Conservation (phyloP, 2,329 filamentous ascomycete species). For the Dryadomyces quercivorus region DNA sequence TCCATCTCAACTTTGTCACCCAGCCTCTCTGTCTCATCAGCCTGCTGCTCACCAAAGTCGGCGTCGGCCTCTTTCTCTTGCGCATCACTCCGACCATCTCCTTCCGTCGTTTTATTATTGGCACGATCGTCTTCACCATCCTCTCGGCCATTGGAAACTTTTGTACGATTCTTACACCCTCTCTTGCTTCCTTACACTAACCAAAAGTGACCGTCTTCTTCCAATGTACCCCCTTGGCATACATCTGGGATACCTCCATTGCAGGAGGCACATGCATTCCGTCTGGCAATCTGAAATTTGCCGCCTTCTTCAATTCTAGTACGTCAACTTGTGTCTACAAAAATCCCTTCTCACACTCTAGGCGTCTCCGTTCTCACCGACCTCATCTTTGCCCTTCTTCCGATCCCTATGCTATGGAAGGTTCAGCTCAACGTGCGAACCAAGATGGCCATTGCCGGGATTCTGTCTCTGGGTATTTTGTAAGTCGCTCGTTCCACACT, state of each 20-base stretch:
- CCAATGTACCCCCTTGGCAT: slow-evolving; percentile 15
- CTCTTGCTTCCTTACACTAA: background rate
- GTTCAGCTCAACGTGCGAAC: slow-evolving; percentile 18
- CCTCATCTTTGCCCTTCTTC: slow-evolving; percentile 17
- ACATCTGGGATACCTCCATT: slow-evolving; percentile 13
- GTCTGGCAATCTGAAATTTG: slow-evolving; percentile 14
- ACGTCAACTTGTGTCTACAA: background rate
- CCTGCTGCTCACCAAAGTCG: slow-evolving; percentile 17
- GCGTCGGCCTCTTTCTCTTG: slow-evolving; percentile 19
- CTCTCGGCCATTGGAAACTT: slow-evolving; percentile 15
- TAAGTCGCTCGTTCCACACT: no score
- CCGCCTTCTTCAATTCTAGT: slow-evolving; percentile 12
- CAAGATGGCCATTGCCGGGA: slow-evolving; percentile 14
- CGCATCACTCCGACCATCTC: slow-evolving; percentile 13
- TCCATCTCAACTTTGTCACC: slow-evolving; percentile 20
- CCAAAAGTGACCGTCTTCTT: slow-evolving; percentile 16
- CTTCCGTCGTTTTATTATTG: slow-evolving; percentile 13
- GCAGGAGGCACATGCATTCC: slow-evolving; percentile 14
- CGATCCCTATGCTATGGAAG: slow-evolving; percentile 17
- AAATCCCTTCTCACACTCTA: slow-evolving; percentile 6
- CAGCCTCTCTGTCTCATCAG: slow-evolving; percentile 18
- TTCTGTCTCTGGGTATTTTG: slow-evolving; percentile 18
- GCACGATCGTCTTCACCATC: slow-evolving; percentile 15
- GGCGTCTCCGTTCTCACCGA: slow-evolving; percentile 17
- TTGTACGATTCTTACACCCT: slow-evolving; percentile 11